Evolutionary conservation across 75 land plant genomes (phyloP), one percentile per base, ranked within the genome.

Genomic region (Selaginella moellendorffii): DNA sequence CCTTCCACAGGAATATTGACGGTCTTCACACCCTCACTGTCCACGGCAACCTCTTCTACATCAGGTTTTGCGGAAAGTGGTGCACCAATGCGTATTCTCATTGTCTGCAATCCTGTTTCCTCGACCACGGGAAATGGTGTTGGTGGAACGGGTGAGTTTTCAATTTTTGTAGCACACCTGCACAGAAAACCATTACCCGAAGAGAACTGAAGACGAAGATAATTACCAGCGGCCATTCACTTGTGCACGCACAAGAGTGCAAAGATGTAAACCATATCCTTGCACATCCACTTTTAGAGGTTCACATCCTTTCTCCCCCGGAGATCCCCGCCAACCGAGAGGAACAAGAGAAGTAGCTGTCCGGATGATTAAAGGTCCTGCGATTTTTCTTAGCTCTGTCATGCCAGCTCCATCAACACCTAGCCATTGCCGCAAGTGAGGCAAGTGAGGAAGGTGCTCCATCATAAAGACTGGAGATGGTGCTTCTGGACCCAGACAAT

Each of bases 331-430:
- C 97, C 97, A 91, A 27, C 95, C 86, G 65, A 91, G 78, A 46
- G 97, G 97, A 60, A 79, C 82, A n/a, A n/a, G n/a, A n/a, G n/a
- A n/a, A 24, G 97, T 91, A 22, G 97, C 97, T 29, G 89, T 65
- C 23, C 67, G 77, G 36, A 91, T 78, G 65, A 76, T 72, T 30
- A 85, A 80, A 30, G 95, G 81, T 28, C 82, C 89, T 18, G 91
- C 85, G 27, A 91, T 85, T 31, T 89, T 69, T 63, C 95, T 88
- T 65, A 78, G 83, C 77, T 91, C 89, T 9, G 83, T 86, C 30
- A 76, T 65, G 67, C 72, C 79, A 42, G 82, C 79, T 61, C 86
- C 82, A 31, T 79, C 67, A 52, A 79, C 58, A 24, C 86, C 89
- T 56, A 91, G 78, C 84, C 82, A 83, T 68, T 91, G 86, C 60